Evolutionary conservation across 2,329 filamentous ascomycete species (phyloP), one percentile per base, ranked within the genome.

Genomic region (Aureobasidium leucospermi): DNA sequence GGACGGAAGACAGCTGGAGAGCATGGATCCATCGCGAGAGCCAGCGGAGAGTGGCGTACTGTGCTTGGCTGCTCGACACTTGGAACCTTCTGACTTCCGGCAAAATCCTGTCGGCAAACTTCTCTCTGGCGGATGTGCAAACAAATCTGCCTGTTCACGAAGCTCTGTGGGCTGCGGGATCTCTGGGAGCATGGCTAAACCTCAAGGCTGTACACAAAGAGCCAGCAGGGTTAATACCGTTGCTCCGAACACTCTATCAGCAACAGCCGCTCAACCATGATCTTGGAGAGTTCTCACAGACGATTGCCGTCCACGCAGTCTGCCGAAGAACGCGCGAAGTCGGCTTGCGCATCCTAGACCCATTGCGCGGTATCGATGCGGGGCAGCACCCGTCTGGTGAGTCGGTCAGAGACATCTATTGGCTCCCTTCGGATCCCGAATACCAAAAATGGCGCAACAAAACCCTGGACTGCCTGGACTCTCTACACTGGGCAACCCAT

Each of bases 381-480:
- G 52, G 52, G 41, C 39, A 46, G 29, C 52, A 56, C 9, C 52
- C 34, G 13, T 11, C 39, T 7, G 52, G 52, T 13, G 52, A 56
- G 31, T 56, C 52, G 11, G 42, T 56, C 10, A 56, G 42, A 19
- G 52, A 56, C 41, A 41, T 56, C 15, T 56, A 56, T 36, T 56
- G 52, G 52, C 41, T 56, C 3, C 52, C 52, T 29, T 56, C 52
- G 7, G 52, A 56, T 56, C 52, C 52, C n/a, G 52, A 56, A 28
- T 56, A 56, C 16, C 52, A 56, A 36, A 56, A 56, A 15, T 63
- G 62, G 62, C 60, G 62, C 23, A 63, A 63, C 62, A 62, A 59
- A 31, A 48, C 62, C 9, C 61, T 61, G 28, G 62, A 63, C 32
- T 62, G 51, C 15, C 39, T 63, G 9, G 62, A 63, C 34, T 16